phyloP scores from a whole-genome alignment of 768 basidiomycete genomes.

The Termitomyces sp. region DNA sequence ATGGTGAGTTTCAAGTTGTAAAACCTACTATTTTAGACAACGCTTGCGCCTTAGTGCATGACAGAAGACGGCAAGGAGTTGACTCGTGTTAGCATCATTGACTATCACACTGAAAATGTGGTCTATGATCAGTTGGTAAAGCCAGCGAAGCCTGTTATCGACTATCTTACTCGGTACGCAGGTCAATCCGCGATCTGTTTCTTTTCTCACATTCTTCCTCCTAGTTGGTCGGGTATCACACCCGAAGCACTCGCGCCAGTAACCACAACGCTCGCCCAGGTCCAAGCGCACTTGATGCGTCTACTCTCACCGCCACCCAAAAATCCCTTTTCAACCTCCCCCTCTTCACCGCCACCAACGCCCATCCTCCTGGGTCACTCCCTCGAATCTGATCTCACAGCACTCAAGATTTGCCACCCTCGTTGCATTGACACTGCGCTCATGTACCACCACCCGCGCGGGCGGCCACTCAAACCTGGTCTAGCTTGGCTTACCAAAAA shows the following conservation, averaged over 20 bases:
- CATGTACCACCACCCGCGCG: slow-evolving; percentile 88
- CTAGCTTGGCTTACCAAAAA: slow-evolving; percentile 96
- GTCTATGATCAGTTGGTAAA: slow-evolving; percentile 90
- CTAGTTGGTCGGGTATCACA: slow-evolving; percentile 93
- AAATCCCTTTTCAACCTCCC: slow-evolving; percentile 41
- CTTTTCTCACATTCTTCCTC: neutral
- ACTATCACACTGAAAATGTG: slow-evolving; percentile 66
- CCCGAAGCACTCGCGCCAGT: slow-evolving; percentile 62
- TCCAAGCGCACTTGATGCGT: slow-evolving; percentile 68
- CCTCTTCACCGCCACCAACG: slow-evolving; percentile 40
- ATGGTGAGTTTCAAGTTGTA: slow-evolving; percentile 60
- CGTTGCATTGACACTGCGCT: slow-evolving; percentile 90
- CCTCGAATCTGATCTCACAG: slow-evolving; percentile 89
- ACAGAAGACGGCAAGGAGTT: slow-evolving; percentile 91
- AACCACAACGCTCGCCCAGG: slow-evolving; percentile 75
- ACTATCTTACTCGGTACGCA: slow-evolving; percentile 87
- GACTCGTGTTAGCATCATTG: slow-evolving; percentile 80
- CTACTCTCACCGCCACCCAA: slow-evolving; percentile 51
- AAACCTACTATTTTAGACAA: neutral
- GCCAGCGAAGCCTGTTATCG: slow-evolving; percentile 77
- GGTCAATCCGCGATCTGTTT: too few species aligned
- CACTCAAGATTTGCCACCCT: slow-evolving; percentile 83
- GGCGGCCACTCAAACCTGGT: slow-evolving; percentile 90
- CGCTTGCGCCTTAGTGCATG: slow-evolving; percentile 54
- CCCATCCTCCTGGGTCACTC: slow-evolving; percentile 93